Evolutionary conservation across 306 rosid species (phyloP), one percentile per base, ranked within the genome.

Genomic region (Delonix regia): DNA sequence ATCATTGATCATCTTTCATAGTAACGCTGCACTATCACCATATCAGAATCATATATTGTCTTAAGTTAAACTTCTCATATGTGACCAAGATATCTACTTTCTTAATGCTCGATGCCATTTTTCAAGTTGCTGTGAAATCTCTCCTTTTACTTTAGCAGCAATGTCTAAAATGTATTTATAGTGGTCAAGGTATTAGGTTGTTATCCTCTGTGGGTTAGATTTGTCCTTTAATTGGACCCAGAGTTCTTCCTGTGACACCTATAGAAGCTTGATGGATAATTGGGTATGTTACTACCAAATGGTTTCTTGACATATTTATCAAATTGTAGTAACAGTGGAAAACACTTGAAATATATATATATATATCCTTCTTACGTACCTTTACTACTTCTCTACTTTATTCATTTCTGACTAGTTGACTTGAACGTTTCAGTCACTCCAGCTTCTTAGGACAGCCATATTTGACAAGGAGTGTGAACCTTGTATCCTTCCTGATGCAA

Each of bases 381-480:
- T n/a, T n/a, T n/a, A n/a, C 78, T 74, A 71, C 77, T 70, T 47
- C 45, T 78, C 64, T 82, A 67, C 52, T 77, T 72, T 55, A 24
- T 16, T 6, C 34, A 9, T 38, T 66, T 27, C 72, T 82, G 52
- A 85, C 71, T 7, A 70, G 48, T 78, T 72, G 70, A 24, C 82
- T 78, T 82, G 82, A 71, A 79, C 81, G 34, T 84, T 86, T 86
- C 97, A 95, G 99, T 95, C 99, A 63, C 92, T 95, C 65, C 89
- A 92, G 82, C 96, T 90, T 57, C 93, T 95, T 48, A 89, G 87
- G 87, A 74, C 83, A 77, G 97, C 98, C 65, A 86, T 95, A 74
- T 92, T 91, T 83, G 91, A 87, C 83, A 75, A 82, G 81, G 98
- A 91, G 83, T 95, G 96, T 61, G 92, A 89, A 76, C 94, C 91